A percentile compares a stretch with the other conserved stretches of the same genome.
These are phyloP conservation scores for Tulasnella sp. DNA, from an alignment of 768 basidiomycete genomes.

Conservation along the genomic window DNA sequence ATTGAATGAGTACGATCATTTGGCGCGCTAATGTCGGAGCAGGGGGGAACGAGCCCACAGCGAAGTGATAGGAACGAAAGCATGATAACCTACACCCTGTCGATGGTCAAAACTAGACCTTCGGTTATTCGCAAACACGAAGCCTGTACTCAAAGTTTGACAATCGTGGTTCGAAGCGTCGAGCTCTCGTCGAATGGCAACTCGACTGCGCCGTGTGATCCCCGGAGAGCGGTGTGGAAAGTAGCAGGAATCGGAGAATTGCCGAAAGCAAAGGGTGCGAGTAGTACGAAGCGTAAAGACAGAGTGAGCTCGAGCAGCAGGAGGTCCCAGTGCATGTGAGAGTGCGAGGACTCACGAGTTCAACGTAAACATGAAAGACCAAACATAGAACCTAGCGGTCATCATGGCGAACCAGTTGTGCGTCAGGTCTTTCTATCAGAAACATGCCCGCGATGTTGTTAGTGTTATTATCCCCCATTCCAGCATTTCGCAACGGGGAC, in stretches of 20 bases:
- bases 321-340: too few relatives aligned
- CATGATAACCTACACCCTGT: not conserved
- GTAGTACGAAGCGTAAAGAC: not conserved
- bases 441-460: not conserved
- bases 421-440: not conserved
- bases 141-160: not conserved
- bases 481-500: not conserved
- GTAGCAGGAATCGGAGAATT: not conserved
- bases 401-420: not conserved
- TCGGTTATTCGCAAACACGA: not conserved
- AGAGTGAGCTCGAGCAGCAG: not conserved
- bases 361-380: not conserved
- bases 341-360: not conserved
- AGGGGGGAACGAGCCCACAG: too few relatives aligned
- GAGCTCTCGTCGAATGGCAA: not conserved
- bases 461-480: not conserved
- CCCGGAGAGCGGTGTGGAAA: not conserved
- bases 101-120: not conserved
- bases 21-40: too few relatives aligned
- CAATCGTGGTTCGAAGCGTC: not conserved
- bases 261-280: not conserved
- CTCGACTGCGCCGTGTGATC: not conserved
- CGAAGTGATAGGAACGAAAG: too few relatives aligned
- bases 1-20: too few relatives aligned
- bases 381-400: not conserved